Percentiles rank a stretch among this genome's conserved stretches.
Conservation (phyloP, 108 stramenopile genomes). For the Cyclotella atomus region DNA sequence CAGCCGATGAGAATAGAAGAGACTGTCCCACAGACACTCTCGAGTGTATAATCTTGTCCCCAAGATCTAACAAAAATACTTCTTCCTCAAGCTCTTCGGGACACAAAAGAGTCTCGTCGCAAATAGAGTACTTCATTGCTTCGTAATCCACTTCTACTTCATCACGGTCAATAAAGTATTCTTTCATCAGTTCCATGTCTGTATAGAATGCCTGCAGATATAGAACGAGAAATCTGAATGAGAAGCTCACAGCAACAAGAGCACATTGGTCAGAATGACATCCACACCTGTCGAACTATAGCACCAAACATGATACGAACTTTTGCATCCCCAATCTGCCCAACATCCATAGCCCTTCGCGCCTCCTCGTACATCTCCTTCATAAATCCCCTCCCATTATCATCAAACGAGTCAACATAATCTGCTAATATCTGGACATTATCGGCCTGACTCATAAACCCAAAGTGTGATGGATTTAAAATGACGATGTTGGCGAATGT, state of each 20-base stretch:
- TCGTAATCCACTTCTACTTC: no score
- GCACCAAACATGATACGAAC: neutral
- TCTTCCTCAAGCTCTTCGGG: neutral
- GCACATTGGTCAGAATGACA: no score
- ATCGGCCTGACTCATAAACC: neutral
- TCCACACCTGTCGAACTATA: neutral
- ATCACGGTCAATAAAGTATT: no score
- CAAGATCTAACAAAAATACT: neutral
- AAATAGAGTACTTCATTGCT: no score
- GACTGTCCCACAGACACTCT: neutral
- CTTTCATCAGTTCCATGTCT: no score
- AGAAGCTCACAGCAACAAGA: no score
- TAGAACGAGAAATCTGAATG: no score
- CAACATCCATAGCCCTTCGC: neutral
- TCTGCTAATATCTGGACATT: neutral
- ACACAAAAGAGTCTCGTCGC: neutral
- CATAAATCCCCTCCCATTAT: neutral
- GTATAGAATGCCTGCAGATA: no score
- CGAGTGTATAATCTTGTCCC: neutral
- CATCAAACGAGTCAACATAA: neutral
- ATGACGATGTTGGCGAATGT: neutral
- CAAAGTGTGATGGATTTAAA: neutral
- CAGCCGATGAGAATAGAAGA: neutral
- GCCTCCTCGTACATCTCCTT: neutral
- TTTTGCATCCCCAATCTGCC: neutral